phyloP scores from a whole-genome alignment of 2,329 filamentous ascomycete species.

The Cladosporium halotolerans region DNA sequence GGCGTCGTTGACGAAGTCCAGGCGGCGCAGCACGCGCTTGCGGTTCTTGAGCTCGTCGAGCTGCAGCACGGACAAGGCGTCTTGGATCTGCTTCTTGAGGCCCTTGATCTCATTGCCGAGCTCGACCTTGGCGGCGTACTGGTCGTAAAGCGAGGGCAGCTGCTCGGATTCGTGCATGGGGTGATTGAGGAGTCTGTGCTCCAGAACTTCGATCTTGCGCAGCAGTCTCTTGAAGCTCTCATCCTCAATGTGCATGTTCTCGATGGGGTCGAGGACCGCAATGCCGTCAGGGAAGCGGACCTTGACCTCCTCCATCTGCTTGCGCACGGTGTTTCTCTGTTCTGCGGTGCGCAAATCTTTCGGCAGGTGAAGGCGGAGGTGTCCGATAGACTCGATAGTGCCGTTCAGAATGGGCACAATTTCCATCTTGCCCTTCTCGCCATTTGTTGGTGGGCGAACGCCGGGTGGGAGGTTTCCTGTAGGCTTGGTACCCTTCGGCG shows the following conservation, averaged over 20 bases:
- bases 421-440: conserved; percentile 66
- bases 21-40: conserved; percentile 86
- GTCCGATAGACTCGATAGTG: conserved; percentile 76
- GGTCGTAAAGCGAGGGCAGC: conserved; percentile 75
- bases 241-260: conserved; percentile 92
- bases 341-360: conserved; percentile 63
- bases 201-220: conserved; percentile 90
- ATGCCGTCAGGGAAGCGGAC: conserved; percentile 88
- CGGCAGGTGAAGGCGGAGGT: conserved; percentile 76
- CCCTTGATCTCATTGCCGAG: conserved; percentile 74
- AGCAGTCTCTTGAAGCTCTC: conserved; percentile 90
- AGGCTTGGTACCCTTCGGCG: conserved; percentile 22
- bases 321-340: conserved; percentile 63
- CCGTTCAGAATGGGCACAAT: conserved; percentile 80
- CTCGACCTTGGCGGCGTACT: conserved; percentile 75
- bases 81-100: conserved; percentile 78
- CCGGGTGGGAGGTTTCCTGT: conserved; percentile 55
- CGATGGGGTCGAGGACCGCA: conserved; percentile 81
- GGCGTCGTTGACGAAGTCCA: conserved; percentile 91
- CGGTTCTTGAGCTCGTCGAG: conserved; percentile 93
- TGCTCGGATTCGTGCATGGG: conserved; percentile 86
- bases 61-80: conserved; percentile 82
- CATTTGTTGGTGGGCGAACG: conserved; percentile 53
- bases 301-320: conserved; percentile 69
- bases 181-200: conserved; percentile 81